Evolutionary conservation across 306 rosid species (phyloP).

Genomic region (Leucaena leucocephala): DNA sequence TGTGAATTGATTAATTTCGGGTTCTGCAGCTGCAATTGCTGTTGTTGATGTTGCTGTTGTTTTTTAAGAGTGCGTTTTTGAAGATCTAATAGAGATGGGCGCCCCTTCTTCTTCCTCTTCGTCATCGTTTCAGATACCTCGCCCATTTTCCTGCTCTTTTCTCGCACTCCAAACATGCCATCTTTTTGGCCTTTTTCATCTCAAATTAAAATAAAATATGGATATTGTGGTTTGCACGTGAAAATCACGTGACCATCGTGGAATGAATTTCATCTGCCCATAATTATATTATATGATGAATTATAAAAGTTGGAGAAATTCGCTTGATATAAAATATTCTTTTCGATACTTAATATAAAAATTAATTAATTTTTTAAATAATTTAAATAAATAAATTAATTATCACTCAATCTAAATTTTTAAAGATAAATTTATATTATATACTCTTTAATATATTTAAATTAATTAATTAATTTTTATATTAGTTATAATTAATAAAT

Average conservation of each 20-base stretch:
- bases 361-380: too few relatives aligned
- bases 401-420: too few relatives aligned
- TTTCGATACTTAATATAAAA: too few relatives aligned
- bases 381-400: too few relatives aligned
- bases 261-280: background rate
- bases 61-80: constrained; percentile 79
- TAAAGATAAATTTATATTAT: too few relatives aligned
- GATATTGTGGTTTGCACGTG: background rate
- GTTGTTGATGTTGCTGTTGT: constrained; percentile 53
- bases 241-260: background rate
- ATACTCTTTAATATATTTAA: too few relatives aligned
- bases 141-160: constrained; percentile 65
- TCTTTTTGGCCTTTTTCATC: background rate
- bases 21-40: constrained; percentile 27
- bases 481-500: too few relatives aligned
- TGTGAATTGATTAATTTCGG: constrained; percentile 41
- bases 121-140: constrained; percentile 66
- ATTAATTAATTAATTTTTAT: too few relatives aligned
- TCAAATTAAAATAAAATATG: background rate
- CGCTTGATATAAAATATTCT: too few relatives aligned
- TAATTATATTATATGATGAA: too few relatives aligned
- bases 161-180: constrained; percentile 48
- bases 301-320: too few relatives aligned
- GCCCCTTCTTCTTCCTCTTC: constrained; percentile 93
- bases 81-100: constrained; percentile 97